Evolutionary conservation across 106 monocot species (phyloP).

Genomic region (Apostasia ramifera): DNA sequence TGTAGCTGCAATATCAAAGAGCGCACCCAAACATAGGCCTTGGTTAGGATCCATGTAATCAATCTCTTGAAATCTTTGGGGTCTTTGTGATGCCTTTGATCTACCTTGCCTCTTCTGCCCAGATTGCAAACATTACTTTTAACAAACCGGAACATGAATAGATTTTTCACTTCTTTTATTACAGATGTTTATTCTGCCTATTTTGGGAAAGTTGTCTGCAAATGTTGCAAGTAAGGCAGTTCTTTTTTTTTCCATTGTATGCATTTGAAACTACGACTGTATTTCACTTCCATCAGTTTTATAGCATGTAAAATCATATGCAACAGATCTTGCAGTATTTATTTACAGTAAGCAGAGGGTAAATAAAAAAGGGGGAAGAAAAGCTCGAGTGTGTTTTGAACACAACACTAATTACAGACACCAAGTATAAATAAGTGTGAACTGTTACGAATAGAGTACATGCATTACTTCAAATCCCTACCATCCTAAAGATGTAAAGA

Average conservation of each 20-base stretch:
- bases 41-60: constrained; percentile 96
- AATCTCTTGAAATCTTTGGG: constrained; percentile 70
- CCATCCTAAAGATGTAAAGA: too few relatives aligned
- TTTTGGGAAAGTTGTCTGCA: neutral
- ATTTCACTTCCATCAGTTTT: too few relatives aligned
- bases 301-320: neutral
- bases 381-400: too few relatives aligned
- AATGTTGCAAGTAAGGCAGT: neutral
- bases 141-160: too few relatives aligned
- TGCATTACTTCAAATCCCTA: too few relatives aligned
- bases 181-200: too few relatives aligned
- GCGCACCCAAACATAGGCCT: constrained; percentile 88
- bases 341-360: neutral
- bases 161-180: too few relatives aligned
- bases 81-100: constrained; percentile 37
- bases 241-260: too few relatives aligned
- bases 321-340: neutral
- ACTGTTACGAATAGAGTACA: too few relatives aligned
- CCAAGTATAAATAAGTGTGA: too few relatives aligned
- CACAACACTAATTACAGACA: too few relatives aligned
- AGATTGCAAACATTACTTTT: neutral
- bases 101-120: constrained; percentile 50
- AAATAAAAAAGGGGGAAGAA: neutral
- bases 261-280: too few relatives aligned
- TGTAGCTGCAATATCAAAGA: constrained; percentile 97